Evolutionary conservation across 2,329 filamentous ascomycete species (phyloP).

Genomic region (Daldinia eschscholtzii): DNA sequence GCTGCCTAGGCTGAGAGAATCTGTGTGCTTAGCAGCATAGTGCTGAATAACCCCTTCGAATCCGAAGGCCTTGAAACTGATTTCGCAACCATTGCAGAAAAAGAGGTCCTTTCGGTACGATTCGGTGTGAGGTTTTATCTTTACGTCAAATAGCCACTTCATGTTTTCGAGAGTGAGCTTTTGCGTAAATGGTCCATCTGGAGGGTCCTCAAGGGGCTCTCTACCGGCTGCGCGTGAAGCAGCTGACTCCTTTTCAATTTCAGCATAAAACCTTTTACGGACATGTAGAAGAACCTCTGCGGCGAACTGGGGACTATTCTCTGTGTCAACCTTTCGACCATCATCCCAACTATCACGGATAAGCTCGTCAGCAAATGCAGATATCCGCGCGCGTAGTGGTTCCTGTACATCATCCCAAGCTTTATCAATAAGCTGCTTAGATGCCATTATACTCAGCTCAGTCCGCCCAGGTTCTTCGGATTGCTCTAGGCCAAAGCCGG

Average conservation of each 20-base stretch:
- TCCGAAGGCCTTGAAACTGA: constrained; percentile 75
- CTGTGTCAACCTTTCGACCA: constrained; percentile 72
- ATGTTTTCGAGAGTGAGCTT: constrained; percentile 84
- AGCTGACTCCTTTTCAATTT: constrained; percentile 66
- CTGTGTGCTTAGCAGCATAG: constrained; percentile 85
- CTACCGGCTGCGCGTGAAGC: constrained; percentile 61
- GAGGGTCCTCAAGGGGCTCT: constrained; percentile 61
- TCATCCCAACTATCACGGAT: constrained; percentile 75
- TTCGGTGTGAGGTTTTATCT: constrained; percentile 78
- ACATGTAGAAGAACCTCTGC: constrained; percentile 77
- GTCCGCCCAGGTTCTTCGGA: constrained; percentile 39
- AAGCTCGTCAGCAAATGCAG: constrained; percentile 76
- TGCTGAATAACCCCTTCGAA: constrained; percentile 87
- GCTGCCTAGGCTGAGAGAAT: constrained; percentile 75
- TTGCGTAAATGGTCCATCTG: constrained; percentile 67
- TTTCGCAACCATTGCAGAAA: constrained; percentile 77
- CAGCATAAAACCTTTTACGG: constrained; percentile 74
- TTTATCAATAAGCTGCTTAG: constrained; percentile 71
- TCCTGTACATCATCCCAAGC: constrained; percentile 79
- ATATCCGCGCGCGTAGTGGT: constrained; percentile 74
- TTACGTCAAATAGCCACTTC: constrained; percentile 86
- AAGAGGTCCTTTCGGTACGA: constrained; percentile 78
- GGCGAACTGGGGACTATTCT: constrained; percentile 76
- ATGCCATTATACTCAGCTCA: constrained; percentile 58
- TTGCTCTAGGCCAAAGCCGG: constrained; percentile 54